phyloP scores from a whole-genome alignment of 129 eudicot genomes.

The Glebionis coronaria region DNA sequence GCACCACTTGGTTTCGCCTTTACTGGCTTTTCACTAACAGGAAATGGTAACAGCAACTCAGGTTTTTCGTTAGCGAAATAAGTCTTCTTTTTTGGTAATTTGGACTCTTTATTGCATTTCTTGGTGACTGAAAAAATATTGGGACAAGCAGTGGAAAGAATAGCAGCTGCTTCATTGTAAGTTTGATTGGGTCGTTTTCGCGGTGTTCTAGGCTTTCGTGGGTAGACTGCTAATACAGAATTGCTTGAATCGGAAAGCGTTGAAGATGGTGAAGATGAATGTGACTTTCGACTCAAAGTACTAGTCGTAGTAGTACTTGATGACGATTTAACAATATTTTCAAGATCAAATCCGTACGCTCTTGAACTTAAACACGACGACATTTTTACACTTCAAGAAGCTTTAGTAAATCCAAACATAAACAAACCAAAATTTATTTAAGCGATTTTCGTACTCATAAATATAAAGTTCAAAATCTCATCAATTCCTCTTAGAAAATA shows the following conservation, averaged over 20 bases:
- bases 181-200: conserved; percentile 84
- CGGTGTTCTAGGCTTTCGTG: conserved; percentile 78
- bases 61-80: conserved; percentile 37
- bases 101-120: conserved; percentile 43
- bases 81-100: conserved; percentile 40
- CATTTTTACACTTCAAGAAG: conserved; percentile 28
- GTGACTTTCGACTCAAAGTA: conserved; percentile 51
- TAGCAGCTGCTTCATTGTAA: conserved; percentile 80
- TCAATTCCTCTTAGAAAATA: no score
- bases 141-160: conserved; percentile 80
- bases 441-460: not conserved
- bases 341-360: conserved; percentile 55
- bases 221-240: conserved; percentile 56
- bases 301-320: conserved; percentile 24
- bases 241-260: conserved; percentile 82
- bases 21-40: conserved; percentile 33
- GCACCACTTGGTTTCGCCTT: conserved; percentile 30
- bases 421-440: not conserved
- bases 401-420: not conserved
- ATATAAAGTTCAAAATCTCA: not conserved
- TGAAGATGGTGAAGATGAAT: conserved; percentile 78
- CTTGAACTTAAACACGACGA: conserved; percentile 62
- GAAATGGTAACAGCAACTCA: conserved; percentile 59
- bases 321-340: conserved; percentile 55
- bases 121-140: conserved; percentile 53